Conservation (phyloP, 2,329 filamentous ascomycete species). For the Cryphonectria naterciae region DNA sequence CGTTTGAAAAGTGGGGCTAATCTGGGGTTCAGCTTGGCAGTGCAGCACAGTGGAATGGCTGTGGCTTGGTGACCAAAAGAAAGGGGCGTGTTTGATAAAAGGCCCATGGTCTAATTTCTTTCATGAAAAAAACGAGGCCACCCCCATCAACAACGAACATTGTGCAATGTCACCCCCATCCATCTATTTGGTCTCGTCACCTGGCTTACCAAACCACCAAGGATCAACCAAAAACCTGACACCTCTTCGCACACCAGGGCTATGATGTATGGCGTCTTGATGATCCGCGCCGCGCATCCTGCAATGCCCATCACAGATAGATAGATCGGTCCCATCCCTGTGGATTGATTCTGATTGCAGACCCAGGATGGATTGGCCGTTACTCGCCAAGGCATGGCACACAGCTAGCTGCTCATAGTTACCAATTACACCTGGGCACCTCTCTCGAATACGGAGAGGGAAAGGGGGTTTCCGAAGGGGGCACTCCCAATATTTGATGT, state of each 20-base stretch:
- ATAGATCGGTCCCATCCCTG: background rate
- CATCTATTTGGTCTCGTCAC: background rate
- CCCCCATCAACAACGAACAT: constrained; percentile 7
- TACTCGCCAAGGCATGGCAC: background rate
- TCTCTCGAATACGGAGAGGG: constrained; percentile 1
- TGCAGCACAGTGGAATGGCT: background rate
- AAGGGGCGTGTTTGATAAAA: constrained; percentile 12
- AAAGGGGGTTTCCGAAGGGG: background rate
- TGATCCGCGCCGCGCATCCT: background rate
- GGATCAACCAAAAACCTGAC: background rate
- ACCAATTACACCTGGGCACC: background rate
- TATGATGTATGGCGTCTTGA: background rate
- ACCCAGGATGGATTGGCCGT: background rate
- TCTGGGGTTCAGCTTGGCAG: constrained; percentile 17
- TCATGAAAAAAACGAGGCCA: constrained; percentile 6
- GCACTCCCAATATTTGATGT: background rate
- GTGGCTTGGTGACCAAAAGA: constrained; percentile 3
- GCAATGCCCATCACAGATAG: background rate
- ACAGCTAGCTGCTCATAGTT: background rate
- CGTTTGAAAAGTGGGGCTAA: constrained; percentile 1
- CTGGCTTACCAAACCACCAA: background rate
- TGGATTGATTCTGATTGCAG: background rate
- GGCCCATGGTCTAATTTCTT: constrained; percentile 14
- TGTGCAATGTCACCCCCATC: background rate
- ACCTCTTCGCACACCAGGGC: background rate